Base-by-base conservation (phyloP, 2,329 filamentous ascomycete species). In the Nigrospora sphaerica region DNA sequence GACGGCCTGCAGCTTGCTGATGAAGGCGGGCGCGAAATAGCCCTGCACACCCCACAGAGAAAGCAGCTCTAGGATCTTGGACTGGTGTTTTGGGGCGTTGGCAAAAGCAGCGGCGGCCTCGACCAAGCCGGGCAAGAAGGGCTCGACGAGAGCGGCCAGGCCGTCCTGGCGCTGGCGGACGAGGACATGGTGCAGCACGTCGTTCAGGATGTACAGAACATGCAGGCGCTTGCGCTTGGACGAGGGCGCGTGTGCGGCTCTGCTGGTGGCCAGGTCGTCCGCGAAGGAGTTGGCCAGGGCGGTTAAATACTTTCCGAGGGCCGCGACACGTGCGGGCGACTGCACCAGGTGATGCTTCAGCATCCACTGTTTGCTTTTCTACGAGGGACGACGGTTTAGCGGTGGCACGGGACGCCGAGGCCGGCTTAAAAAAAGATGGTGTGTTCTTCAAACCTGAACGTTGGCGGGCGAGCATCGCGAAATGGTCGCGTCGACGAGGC, bases 311-410 rank as follows among this genome's bases (percentile, higher is more conserved):
- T 88, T 91, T 55, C 80, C 86, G 54, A 95, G 70, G 37, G 83
- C 78, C 48, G 73, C 69, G 53, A 81, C 76, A 57, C 89, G 83
- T 54, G 76, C 71, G 47, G 77, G 64, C 49, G 88, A 93, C 48
- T 77, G 75, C 57, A 80, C 74, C 61, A 92, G 73, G 70, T 89
- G 80, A 28, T 28, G 23, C 57, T 77, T 76, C 61, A 90, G 68
- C 59, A 92, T 84, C 88, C 88, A 95, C 68, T 79, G 75, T 78
- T 91, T 95, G 78, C 87, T 91, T 74, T 81, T 86, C 90, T 95
- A 80, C 69, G 48, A 56, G 55, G 54, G 52, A 57, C 55, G 58
- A 63, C 54, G 46, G 58, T 62, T 63, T 63, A 62, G 60, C 53
- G 48, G 55, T 58, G 54, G 57, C 52, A 57, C 57, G 53, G 56